These are phyloP conservation scores for Annulohypoxylon truncatum DNA, from an alignment of 2,329 filamentous ascomycete species.

Conservation along the genomic window DNA sequence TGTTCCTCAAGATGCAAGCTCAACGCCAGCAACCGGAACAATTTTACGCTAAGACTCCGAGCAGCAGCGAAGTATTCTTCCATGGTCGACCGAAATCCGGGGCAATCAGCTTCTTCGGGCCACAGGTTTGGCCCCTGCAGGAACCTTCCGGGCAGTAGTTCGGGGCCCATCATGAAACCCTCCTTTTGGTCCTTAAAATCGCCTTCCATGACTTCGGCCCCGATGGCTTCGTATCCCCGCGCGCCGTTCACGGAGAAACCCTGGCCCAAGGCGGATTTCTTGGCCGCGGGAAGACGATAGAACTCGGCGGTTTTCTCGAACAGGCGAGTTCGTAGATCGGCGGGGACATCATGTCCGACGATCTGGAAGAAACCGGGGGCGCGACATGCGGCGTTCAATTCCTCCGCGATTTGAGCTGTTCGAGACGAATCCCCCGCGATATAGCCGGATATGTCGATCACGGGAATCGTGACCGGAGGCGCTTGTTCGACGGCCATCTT, in stretches of 20 bases:
- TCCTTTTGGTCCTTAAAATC: slow-evolving; percentile 49
- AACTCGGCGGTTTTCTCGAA: slow-evolving; percentile 46
- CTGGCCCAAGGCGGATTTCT: slow-evolving; percentile 44
- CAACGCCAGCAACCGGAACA: slow-evolving; percentile 45
- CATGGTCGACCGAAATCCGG: slow-evolving; percentile 43
- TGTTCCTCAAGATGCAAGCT: slow-evolving; percentile 41
- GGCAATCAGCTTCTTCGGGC: slow-evolving; percentile 45
- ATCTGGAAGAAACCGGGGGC: slow-evolving; percentile 53
- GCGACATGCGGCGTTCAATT: slow-evolving; percentile 39
- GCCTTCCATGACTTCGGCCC: slow-evolving; percentile 43
- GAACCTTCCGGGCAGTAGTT: slow-evolving; percentile 39
- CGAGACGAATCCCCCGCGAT: slow-evolving; percentile 24
- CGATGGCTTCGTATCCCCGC: slow-evolving; percentile 47
- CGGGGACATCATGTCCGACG: slow-evolving; percentile 49
- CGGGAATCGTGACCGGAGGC: slow-evolving; percentile 37
- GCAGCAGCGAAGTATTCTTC: slow-evolving; percentile 46
- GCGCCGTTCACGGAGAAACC: slow-evolving; percentile 40
- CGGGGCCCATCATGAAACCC: slow-evolving; percentile 50
- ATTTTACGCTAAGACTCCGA: slow-evolving; percentile 39
- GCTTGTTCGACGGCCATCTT: slow-evolving; percentile 21
- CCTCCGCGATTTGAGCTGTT: slow-evolving; percentile 22
- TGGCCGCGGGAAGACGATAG: slow-evolving; percentile 48
- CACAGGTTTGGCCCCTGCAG: slow-evolving; percentile 48
- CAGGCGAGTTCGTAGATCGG: slow-evolving; percentile 44
- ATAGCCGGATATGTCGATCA: slow-evolving; percentile 48